Base-by-base conservation (phyloP, 2,329 filamentous ascomycete species). In the Decorospora gaudefroyi region DNA sequence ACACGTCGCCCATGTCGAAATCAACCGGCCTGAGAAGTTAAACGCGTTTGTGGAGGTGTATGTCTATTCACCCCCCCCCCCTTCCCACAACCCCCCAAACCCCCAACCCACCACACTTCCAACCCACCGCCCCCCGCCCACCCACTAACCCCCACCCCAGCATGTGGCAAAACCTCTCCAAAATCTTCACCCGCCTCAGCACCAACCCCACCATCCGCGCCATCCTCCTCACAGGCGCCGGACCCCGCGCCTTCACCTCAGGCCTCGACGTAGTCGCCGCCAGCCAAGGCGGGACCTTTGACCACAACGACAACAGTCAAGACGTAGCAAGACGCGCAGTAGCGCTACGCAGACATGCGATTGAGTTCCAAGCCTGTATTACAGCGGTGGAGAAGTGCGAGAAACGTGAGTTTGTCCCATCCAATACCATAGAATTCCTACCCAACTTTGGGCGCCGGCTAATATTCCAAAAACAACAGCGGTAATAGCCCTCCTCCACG, bases 1-100 rank as follows among this genome's bases (percentile, higher is more conserved):
- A 62, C 84, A 84, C 74, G 85, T 96, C 34, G 88, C 85, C n/a
- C 89, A 95, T 68, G 87, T 97, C 46, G 86, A 96, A 73, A 95
- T 95, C 73, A 91, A 95, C 75, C 82, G 91, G 1, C 83, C 91
- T 1, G 72, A 82, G 55, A 96, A 95, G 75, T 76, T 96, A 69
- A 97, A 97, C 70, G 84, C 91, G 53, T 96, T 96, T 70, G 80
- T 83, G 55, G 84, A 89, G 68, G 75, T 72, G 80, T 82, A 11
- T 6, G 10, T 10, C 1, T 5, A 2, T 2, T 21, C 9, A 19
- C 17, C 6, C 17, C 11, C 12, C 2, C 4, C 29, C 19, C 10
- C 17, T 18, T 4, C 17, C 18, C 8, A 10, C 13, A 4, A 3
- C 2, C 11, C 10, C 4, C 18, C 8, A n/a, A 18, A 27, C 10